These are phyloP conservation scores for Stagonosporopsis tanaceti DNA, from an alignment of 2,329 filamentous ascomycete species.

Conservation along the genomic window DNA sequence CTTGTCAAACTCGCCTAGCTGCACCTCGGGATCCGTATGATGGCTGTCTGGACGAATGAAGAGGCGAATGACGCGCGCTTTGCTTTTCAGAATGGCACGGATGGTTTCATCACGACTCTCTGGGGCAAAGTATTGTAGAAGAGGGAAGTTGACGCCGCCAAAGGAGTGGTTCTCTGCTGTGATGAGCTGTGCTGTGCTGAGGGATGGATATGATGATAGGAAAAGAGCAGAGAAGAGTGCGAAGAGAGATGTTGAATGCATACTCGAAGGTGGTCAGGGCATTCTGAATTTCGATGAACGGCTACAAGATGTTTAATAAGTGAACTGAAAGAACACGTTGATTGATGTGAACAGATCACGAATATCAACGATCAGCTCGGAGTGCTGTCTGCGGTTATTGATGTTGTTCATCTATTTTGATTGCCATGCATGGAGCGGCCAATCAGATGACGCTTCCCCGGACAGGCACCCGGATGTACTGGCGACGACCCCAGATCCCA, in stretches of 20 bases:
- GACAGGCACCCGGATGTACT: constrained; percentile 8
- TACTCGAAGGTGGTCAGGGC: constrained; percentile 25
- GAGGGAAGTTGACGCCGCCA: constrained; percentile 46
- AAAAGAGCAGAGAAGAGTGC: constrained; percentile 27
- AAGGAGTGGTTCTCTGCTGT: constrained; percentile 44
- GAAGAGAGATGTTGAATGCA: constrained; percentile 34
- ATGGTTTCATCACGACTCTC: constrained; percentile 41
- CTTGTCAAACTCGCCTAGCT: constrained; percentile 43
- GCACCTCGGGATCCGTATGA: constrained; percentile 42
- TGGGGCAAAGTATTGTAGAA: constrained; percentile 42
- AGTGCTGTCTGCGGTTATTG: constrained; percentile 39
- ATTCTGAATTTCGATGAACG: constrained; percentile 5
- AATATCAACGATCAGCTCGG: constrained; percentile 26
- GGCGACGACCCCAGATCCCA: constrained; percentile 4
- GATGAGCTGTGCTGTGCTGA: constrained; percentile 36
- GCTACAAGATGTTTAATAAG: constrained; percentile 33
- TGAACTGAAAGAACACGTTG: constrained; percentile 45
- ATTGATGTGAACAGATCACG: constrained; percentile 39
- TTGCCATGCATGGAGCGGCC: constrained; percentile 32
- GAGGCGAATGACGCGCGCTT: constrained; percentile 43
- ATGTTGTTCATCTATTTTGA: constrained; percentile 49
- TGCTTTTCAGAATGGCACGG: constrained; percentile 37
- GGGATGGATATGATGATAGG: constrained; percentile 15
- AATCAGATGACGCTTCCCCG: constrained; percentile 30
- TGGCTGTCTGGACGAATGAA: constrained; percentile 42